Base-by-base conservation (phyloP, 306 rosid species). In the Neltuma alba region DNA sequence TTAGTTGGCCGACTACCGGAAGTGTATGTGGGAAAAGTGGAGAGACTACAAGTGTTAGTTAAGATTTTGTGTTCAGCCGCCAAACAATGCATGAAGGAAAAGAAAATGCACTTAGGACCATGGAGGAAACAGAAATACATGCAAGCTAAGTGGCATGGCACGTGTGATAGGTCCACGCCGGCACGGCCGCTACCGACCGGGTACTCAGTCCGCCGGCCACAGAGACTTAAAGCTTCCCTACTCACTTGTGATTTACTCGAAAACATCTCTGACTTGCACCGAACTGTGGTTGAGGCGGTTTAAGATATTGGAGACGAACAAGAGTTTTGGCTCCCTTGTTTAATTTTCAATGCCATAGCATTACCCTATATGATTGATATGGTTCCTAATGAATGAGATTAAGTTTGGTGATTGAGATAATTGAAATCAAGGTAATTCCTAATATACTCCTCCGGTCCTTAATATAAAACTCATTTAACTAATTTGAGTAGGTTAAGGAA, bases 91-190 rank as follows among this genome's bases (percentile, higher is more conserved):
- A 92, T 92, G 97, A 91, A 89, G 89, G 96, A 94, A 78, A 92
- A 91, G 86, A 92, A 92, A 36, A 89, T 94, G 93, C 94, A 92
- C 75, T 77, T 94, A 65, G 93, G 86, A 0, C 98, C 98, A 38
- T 94, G 97, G 98, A 89, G 98, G 80, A 94, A 87, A 83, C 91
- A 86, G 16, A 87, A 87, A 76, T 94, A 94, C 88, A 87, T 94
- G 98, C 90, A 82, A 73, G 91, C 97, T 13, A 94, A 94, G 85
- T 94, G 98, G 98, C 81, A 83, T 18, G 92, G 94, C 36, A 80
- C 84, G 1, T 82, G 86, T 36, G 87, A 88, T 63, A 70, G 79
- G 33, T 85, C 91, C 3, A 48, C 71, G 6, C 58, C 86, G 50
- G 85, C 80, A 55, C 78, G 85, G n/a, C 28, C 86, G 12, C n/a